phyloP scores from a whole-genome alignment of 148 eudicot species.

The Mesembryanthemum crystallinum region DNA sequence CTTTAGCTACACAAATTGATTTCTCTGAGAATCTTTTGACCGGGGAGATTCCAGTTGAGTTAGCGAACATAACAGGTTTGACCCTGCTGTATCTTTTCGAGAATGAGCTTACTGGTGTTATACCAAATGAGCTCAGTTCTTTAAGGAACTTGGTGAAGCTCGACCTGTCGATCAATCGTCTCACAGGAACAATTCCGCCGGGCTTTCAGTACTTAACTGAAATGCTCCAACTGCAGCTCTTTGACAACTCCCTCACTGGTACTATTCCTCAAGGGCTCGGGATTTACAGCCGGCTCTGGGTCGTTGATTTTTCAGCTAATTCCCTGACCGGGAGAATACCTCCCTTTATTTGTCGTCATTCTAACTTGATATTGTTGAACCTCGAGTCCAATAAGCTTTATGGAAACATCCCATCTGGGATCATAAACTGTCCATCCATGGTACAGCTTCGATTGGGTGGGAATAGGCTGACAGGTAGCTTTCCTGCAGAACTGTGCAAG shows the following conservation, averaged over 20 bases:
- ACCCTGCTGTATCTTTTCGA: slow-evolving; percentile 68
- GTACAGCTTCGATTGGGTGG: slow-evolving; percentile 67
- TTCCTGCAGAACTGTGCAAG: slow-evolving; percentile 73
- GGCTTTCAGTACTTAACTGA: slow-evolving; percentile 67
- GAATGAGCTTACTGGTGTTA: slow-evolving; percentile 65
- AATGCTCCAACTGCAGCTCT: slow-evolving; percentile 75
- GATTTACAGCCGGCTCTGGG: slow-evolving; percentile 67
- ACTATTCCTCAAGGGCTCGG: slow-evolving; percentile 75
- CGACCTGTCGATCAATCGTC: slow-evolving; percentile 79
- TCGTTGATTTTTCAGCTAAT: slow-evolving; percentile 81
- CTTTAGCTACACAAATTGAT: slow-evolving; percentile 67
- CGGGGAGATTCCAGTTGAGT: slow-evolving; percentile 76
- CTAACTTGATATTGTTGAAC: slow-evolving; percentile 69
- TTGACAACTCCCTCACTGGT: slow-evolving; percentile 61
- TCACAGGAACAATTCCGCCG: slow-evolving; percentile 72
- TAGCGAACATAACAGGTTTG: slow-evolving; percentile 56
- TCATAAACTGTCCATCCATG: slow-evolving; percentile 58
- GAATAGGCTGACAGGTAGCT: slow-evolving; percentile 64
- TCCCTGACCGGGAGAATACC: slow-evolving; percentile 73
- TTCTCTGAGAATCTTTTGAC: slow-evolving; percentile 74
- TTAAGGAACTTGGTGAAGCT: slow-evolving; percentile 66
- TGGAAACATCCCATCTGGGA: slow-evolving; percentile 71
- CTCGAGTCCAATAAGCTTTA: slow-evolving; percentile 64
- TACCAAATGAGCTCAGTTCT: slow-evolving; percentile 64
- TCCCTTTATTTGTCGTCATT: slow-evolving; percentile 53